Percentiles rank a stretch among this genome's conserved stretches.
These are phyloP conservation scores for Clonostachys rhizophaga DNA, from an alignment of 2,329 filamentous ascomycete species.

Conservation along the genomic window DNA sequence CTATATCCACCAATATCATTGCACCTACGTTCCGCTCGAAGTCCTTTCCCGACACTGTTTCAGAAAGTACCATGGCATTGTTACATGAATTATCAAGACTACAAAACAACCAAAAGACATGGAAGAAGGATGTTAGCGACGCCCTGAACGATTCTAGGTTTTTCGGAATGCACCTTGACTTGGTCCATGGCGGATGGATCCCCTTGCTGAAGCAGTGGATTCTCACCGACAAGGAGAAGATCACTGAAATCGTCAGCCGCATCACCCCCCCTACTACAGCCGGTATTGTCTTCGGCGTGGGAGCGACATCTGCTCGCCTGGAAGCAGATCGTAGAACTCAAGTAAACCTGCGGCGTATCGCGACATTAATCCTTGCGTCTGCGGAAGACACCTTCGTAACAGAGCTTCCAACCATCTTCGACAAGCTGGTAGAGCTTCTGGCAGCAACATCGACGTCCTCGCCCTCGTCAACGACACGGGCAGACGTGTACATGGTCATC, in stretches of 20 bases:
- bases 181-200: slow-evolving; percentile 75
- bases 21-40: slow-evolving; percentile 79
- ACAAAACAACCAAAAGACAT: slow-evolving; percentile 76
- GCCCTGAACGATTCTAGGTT: slow-evolving; percentile 88
- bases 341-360: slow-evolving; percentile 78
- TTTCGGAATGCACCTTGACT: slow-evolving; percentile 62
- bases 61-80: slow-evolving; percentile 64
- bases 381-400: slow-evolving; percentile 74
- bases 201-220: slow-evolving; percentile 81
- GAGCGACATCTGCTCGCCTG: slow-evolving; percentile 86
- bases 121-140: slow-evolving; percentile 89
- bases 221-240: slow-evolving; percentile 79
- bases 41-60: slow-evolving; percentile 81
- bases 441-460: slow-evolving; percentile 82
- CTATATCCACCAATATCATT: slow-evolving; percentile 79
- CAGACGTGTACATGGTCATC: slow-evolving; percentile 85
- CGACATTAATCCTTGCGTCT: slow-evolving; percentile 73
- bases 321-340: slow-evolving; percentile 94
- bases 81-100: slow-evolving; percentile 74
- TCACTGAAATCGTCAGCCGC: slow-evolving; percentile 74
- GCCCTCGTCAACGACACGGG: slow-evolving; percentile 82
- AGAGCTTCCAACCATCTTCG: slow-evolving; percentile 68
- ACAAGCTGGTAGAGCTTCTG: slow-evolving; percentile 83
- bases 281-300: slow-evolving; percentile 97
- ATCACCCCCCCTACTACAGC: slow-evolving; percentile 84